Evolutionary conservation across 345 rosid species (phyloP).

Genomic region (Eucalyptus victrix): DNA sequence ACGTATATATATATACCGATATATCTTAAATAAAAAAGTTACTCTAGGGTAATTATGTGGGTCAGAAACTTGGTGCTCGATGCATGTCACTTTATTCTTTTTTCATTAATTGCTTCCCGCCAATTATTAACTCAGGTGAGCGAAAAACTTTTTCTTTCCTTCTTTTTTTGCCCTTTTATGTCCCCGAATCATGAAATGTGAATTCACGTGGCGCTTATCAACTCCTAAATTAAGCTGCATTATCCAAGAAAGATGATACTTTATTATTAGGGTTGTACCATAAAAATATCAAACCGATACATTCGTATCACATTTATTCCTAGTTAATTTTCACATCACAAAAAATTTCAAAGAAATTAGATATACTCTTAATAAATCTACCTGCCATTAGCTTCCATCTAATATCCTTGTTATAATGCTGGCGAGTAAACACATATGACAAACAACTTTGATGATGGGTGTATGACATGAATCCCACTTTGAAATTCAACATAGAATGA

Average conservation of each 20-base stretch:
- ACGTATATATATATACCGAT: not conserved
- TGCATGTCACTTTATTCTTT: not conserved
- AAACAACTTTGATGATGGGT: not conserved
- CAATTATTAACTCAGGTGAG: not conserved
- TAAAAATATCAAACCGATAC: not conserved
- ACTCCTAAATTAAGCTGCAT: not conserved
- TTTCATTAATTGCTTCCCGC: not conserved
- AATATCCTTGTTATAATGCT: not conserved
- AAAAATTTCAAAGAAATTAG: not conserved
- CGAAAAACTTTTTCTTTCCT: not conserved
- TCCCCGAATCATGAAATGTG: not conserved
- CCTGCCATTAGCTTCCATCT: rapidly evolving
- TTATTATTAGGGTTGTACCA: not conserved
- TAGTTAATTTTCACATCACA: not conserved
- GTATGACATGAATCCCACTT: not conserved
- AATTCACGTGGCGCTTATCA: not conserved
- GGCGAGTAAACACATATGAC: not conserved
- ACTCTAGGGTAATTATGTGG: not conserved
- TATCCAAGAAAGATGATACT: not conserved
- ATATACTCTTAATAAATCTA: rapidly evolving
- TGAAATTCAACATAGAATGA: not conserved
- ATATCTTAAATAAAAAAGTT: not conserved
- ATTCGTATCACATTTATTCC: not conserved
- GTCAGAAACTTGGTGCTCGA: not conserved
- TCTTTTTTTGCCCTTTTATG: not conserved